Evolutionary conservation across 768 basidiomycete species (phyloP), one percentile per base, ranked within the genome.

Genomic region (Rhodotorula babjevae): DNA sequence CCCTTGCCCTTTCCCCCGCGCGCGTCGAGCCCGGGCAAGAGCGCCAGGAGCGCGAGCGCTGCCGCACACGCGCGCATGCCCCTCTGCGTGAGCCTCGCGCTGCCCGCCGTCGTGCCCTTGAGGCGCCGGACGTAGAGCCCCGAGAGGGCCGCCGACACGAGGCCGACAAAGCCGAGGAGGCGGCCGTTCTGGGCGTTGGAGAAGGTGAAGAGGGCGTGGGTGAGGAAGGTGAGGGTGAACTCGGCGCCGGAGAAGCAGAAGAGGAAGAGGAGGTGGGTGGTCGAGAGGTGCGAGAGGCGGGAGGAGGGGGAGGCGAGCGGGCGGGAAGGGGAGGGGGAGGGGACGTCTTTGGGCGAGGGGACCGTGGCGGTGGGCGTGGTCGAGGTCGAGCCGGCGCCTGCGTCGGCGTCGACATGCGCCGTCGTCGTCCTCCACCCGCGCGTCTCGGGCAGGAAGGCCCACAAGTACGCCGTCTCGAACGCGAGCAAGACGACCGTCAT

Each of bases 181-280:
- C 84, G 85, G 27, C 93, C 93, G 73, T 94, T 95, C 78, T 94
- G 89, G 75, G 70, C 19, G 72, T 68, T 72, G 18, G 63, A n/a
- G 47, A 27, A 74, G 36, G 61, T 84, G 88, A 80, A 82, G 90
- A 92, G 81, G 80, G 92, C 91, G 78, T 92, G 93, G 4, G 90
- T 96, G 60, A 97, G 83, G 84, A 98, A 98, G 0, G 93, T 95
- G 31, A 99, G 84, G 0, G 95, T 99, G 81, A 97, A 97, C 80
- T 99, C 95, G 62, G 96, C 87, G 21, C 84, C 84, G 3, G 94
- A 94, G 81, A 99, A 98, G 62, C 95, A 80, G 64, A 89, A 86
- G 71, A 98, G 83, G 84, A 97, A 99, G 59, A 88, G 81, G 80
- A 93, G 89, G 80, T 98, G 94, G 25, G 91, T 83, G 16, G 83